Conservation (phyloP, 176 grass and related monocot genomes). For the Lolium rigidum region DNA sequence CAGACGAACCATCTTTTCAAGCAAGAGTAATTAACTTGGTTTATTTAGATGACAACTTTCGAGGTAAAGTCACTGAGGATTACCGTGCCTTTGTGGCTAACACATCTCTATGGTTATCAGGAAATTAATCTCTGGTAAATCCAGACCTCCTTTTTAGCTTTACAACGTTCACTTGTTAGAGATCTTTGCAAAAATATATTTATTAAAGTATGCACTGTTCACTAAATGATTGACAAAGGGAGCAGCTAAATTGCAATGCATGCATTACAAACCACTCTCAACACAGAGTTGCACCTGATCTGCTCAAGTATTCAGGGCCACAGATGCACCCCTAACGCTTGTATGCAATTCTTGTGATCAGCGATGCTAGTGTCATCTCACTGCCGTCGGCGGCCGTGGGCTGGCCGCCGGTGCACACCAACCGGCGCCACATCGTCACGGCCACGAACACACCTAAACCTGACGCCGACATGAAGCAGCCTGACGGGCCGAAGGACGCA, state of each 20-base stretch:
- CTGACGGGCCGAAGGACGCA: background rate
- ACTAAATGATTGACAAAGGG: background rate
- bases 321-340: background rate
- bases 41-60: background rate
- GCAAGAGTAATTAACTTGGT: background rate
- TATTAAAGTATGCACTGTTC: background rate
- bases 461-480: no score
- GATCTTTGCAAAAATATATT: background rate
- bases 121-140: background rate
- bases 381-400: slow-evolving; percentile 43
- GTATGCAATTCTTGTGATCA: slow-evolving; percentile 21
- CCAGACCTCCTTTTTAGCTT: background rate
- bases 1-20: background rate
- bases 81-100: background rate
- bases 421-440: slow-evolving; percentile 55
- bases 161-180: background rate
- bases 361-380: slow-evolving; percentile 15
- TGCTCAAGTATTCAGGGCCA: background rate
- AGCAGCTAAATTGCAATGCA: background rate
- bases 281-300: background rate
- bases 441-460: slow-evolving; percentile 29
- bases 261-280: background rate
- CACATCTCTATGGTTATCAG: background rate
- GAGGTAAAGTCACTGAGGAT: background rate
- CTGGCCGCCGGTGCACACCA: slow-evolving; percentile 75